These are phyloP conservation scores for Sinapis alba DNA, from an alignment of 441 rosid species.

Conservation along the genomic window DNA sequence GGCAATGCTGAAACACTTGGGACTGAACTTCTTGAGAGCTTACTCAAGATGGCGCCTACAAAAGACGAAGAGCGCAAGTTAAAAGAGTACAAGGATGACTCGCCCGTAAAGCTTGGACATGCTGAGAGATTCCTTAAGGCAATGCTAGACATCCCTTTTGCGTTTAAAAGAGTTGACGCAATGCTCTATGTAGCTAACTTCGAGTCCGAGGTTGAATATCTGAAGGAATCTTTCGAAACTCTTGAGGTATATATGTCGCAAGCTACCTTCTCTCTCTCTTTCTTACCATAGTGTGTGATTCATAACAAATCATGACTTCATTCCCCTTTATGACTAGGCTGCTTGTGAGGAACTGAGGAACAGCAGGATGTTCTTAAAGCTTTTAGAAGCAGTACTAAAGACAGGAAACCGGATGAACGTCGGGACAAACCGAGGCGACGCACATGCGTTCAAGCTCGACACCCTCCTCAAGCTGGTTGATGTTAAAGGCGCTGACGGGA, in stretches of 20 bases:
- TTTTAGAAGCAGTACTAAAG: constrained; percentile 84
- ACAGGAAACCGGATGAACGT: constrained; percentile 96
- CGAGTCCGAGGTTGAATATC: constrained; percentile 80
- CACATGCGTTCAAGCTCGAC: constrained; percentile 89
- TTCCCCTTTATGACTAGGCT: no score
- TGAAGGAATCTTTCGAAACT: constrained; percentile 70
- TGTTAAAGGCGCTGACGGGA: constrained; percentile 87
- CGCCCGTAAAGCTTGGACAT: constrained; percentile 72
- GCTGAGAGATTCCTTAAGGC: constrained; percentile 87
- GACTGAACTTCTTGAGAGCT: constrained; percentile 86
- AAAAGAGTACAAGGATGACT: constrained; percentile 70
- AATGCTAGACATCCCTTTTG: constrained; percentile 82
- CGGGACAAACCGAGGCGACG: constrained; percentile 95
- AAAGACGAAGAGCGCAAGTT: constrained; percentile 86
- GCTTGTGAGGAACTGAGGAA: constrained; percentile 88
- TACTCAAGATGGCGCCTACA: constrained; percentile 86
- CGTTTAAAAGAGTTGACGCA: constrained; percentile 73
- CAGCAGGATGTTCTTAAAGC: constrained; percentile 82
- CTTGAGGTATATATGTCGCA: constrained; percentile 57
- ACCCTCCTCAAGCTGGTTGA: constrained; percentile 85
- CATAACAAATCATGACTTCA: neutral
- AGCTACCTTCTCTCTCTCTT: neutral
- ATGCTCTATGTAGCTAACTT: constrained; percentile 87
- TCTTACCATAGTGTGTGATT: neutral
- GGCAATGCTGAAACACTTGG: constrained; percentile 87